These are phyloP conservation scores for Schoenoplectus triqueter DNA, from an alignment of 202 grass and related monocot genomes.

Conservation along the genomic window DNA sequence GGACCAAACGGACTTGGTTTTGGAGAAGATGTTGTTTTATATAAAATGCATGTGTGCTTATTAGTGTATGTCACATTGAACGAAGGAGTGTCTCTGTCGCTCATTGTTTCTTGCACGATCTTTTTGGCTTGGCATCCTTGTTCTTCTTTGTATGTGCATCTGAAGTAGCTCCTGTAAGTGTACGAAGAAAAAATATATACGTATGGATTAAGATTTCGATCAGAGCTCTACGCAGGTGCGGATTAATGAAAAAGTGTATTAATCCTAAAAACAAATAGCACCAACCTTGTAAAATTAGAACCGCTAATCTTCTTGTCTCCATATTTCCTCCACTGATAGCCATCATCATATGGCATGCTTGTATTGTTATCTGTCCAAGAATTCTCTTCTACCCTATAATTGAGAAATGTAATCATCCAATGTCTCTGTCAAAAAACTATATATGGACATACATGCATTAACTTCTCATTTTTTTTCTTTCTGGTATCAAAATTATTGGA, in stretches of 20 bases:
- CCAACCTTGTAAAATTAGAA: constrained; percentile 48
- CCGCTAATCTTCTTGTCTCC: constrained; percentile 68
- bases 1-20: background rate
- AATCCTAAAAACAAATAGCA: background rate
- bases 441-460: too few relatives aligned
- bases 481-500: too few relatives aligned
- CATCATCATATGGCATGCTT: constrained; percentile 54
- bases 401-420: constrained; percentile 14
- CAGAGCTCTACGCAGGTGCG: background rate
- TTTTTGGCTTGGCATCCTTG: constrained; percentile 63
- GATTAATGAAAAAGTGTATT: background rate
- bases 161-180: constrained; percentile 63
- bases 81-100: background rate
- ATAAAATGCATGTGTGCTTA: constrained; percentile 54
- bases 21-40: constrained; percentile 22
- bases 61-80: constrained; percentile 55
- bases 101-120: constrained; percentile 52
- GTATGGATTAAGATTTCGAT: background rate
- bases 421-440: background rate
- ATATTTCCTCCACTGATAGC: constrained; percentile 80
- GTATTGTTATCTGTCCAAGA: constrained; percentile 32
- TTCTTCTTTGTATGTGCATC: constrained; percentile 60
- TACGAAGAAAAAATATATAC: background rate
- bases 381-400: constrained; percentile 21
- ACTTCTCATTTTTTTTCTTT: too few relatives aligned